A percentile compares a stretch with the other conserved stretches of the same genome.
These are phyloP conservation scores for Gracilaria caudata DNA, from an alignment of 23 red algal species.

Conservation along the genomic window DNA sequence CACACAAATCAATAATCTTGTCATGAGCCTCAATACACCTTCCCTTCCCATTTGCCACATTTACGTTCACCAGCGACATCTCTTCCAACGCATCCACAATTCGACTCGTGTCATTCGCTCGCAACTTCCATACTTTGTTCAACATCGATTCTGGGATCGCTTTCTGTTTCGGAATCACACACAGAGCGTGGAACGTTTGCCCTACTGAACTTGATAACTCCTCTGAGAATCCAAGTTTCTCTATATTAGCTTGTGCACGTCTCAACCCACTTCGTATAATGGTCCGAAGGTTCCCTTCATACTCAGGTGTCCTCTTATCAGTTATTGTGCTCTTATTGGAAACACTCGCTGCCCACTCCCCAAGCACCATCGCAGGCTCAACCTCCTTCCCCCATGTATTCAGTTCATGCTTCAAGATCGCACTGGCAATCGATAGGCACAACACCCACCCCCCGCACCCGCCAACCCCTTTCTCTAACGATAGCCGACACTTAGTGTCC, in stretches of 20 bases:
- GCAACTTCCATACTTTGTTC: neutral
- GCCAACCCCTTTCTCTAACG: neutral
- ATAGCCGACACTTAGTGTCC: neutral
- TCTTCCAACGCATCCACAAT: neutral
- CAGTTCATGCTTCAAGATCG: neutral
- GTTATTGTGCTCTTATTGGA: neutral
- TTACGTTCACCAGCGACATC: neutral
- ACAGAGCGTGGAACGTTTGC: neutral
- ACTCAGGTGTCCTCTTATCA: neutral
- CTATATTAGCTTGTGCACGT: neutral
- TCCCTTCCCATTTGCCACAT: neutral
- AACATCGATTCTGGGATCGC: neutral
- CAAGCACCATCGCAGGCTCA: neutral
- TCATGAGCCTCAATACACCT: neutral
- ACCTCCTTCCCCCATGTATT: neutral
- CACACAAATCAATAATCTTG: neutral
- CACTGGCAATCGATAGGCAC: neutral
- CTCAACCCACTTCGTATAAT: neutral
- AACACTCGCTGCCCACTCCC: neutral
- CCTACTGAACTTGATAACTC: neutral
- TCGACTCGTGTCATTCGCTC: neutral
- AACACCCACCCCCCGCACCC: slow-evolving; percentile 7
- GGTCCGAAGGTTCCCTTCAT: neutral
- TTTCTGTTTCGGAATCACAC: neutral
- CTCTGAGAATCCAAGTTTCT: neutral